Evolutionary conservation across 306 rosid species (phyloP), one percentile per base, ranked within the genome.

Genomic region (Castanospermum australe): DNA sequence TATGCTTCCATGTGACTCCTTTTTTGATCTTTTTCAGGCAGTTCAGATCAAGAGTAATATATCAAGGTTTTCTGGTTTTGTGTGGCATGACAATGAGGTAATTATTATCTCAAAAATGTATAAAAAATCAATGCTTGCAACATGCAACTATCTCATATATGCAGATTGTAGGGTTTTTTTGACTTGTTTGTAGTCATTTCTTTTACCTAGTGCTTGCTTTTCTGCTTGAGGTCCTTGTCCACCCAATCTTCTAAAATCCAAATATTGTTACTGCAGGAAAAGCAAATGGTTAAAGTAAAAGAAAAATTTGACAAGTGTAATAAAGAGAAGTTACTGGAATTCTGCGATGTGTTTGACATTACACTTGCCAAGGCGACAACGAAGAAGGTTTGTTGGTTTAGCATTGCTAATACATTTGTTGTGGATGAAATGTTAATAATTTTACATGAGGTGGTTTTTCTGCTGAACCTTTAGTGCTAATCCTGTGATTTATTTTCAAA

Each of bases 51-150:
- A 96, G 91, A 89, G 88, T 81, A 93, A 96, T 86, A 93, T 96
- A 81, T 91, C 86, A 35, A 82, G 94, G 85, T 96, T 96, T 89
- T 96, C 99, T 78, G 99, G 99, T 82, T 96, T 96, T 76, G 98
- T 89, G 56, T 96, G 99, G 99, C 94, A 57, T 79, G 94, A 84
- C 71, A 90, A 90, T 81, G 93, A 96, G 96, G 98, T 91, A 86
- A 90, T 69, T 81, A 32, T 79, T 50, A 47, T 52, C 15, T 52
- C 14, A 28, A 57, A 30, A 12, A 67, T 39, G 17, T 11, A 72
- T 25, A 17, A 35, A 44, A 33, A 64, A 14, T 65, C 0, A 21
- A 50, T 65, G 25, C 71, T 65, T 45, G 1, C 48, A 54, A 44
- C 62, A 22, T 9, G 36, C 78, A 50, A 73, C 63, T 62, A 5